Conservation (phyloP, 257 asterid genomes). For the Linaria vulgaris region DNA sequence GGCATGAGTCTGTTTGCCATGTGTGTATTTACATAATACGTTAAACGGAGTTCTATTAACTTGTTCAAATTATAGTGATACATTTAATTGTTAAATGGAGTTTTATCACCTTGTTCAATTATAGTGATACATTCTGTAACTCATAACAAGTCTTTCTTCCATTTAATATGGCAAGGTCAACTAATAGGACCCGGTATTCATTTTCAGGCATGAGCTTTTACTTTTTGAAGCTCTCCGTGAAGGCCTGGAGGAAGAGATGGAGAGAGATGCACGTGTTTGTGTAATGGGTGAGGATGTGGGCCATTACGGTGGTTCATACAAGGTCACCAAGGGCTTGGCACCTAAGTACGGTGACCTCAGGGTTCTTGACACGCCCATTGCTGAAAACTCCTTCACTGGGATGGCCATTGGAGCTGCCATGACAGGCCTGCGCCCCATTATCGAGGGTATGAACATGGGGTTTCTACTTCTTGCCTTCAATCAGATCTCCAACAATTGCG, state of each 20-base stretch:
- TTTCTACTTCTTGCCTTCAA: constrained; percentile 85
- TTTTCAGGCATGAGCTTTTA: constrained; percentile 72
- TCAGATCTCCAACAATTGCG: constrained; percentile 84
- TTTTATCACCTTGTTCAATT: neutral
- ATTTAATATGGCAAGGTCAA: constrained; percentile 8
- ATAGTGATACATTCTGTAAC: neutral
- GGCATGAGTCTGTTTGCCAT: too few species aligned
- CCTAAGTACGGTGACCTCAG: constrained; percentile 74
- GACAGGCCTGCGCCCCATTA: constrained; percentile 74
- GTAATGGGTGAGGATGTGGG: constrained; percentile 89
- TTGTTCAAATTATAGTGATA: too few species aligned
- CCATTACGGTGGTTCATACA: constrained; percentile 88
- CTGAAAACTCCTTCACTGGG: constrained; percentile 87
- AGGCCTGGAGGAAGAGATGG: constrained; percentile 93
- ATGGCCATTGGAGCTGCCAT: constrained; percentile 89
- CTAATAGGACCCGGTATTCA: neutral
- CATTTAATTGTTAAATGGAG: too few species aligned
- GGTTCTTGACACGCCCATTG: constrained; percentile 85
- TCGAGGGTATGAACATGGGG: constrained; percentile 96
- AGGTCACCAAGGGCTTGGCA: constrained; percentile 75
- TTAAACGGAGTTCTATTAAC: too few species aligned
- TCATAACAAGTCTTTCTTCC: neutral
- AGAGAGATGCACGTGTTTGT: constrained; percentile 70
- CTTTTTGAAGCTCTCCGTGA: constrained; percentile 85
- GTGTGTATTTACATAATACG: too few species aligned